Evolutionary conservation across 2,329 filamentous ascomycete species (phyloP).

Genomic region (Pseudocercospora ulei): DNA sequence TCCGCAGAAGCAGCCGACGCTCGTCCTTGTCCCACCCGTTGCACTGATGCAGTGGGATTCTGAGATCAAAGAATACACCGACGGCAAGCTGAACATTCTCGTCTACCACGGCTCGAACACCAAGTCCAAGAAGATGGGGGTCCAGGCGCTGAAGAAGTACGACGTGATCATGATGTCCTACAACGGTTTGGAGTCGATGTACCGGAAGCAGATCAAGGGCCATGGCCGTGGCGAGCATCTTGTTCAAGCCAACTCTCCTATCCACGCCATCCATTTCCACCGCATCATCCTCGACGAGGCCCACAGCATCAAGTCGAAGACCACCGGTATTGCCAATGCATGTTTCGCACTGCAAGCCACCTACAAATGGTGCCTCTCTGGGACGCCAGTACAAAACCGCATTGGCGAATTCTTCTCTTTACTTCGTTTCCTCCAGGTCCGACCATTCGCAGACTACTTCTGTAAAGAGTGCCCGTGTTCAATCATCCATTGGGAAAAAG

Average conservation of each 20-base stretch:
- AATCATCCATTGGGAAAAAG: conserved; percentile 71
- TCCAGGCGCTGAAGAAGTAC: conserved; percentile 66
- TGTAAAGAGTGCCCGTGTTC: conserved; percentile 80
- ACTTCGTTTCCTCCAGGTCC: conserved; percentile 78
- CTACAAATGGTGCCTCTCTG: conserved; percentile 92
- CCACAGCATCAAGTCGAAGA: conserved; percentile 85
- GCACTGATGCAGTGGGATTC: conserved; percentile 36
- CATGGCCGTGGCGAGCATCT: conserved; percentile 71
- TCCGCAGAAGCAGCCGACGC: conserved; percentile 66
- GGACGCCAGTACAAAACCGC: conserved; percentile 75
- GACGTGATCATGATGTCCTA: conserved; percentile 98
- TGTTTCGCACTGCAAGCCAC: conserved; percentile 81
- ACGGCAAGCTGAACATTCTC: conserved; percentile 80
- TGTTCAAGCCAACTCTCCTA: conserved; percentile 63
- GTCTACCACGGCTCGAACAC: conserved; percentile 81
- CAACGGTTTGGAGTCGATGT: conserved; percentile 79
- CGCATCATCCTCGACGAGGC: conserved; percentile 90
- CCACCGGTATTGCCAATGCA: conserved; percentile 83
- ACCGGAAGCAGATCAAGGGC: conserved; percentile 84
- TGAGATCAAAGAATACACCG: conserved; percentile 57
- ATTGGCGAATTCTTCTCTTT: conserved; percentile 39
- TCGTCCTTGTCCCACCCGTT: conserved; percentile 20
- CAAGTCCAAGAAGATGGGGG: conserved; percentile 66
- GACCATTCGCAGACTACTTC: conserved; percentile 85
- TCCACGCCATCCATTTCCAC: conserved; percentile 81